Conservation (phyloP, 1,284 basidiomycete genomes). For the Cryptococcus sp. region DNA sequence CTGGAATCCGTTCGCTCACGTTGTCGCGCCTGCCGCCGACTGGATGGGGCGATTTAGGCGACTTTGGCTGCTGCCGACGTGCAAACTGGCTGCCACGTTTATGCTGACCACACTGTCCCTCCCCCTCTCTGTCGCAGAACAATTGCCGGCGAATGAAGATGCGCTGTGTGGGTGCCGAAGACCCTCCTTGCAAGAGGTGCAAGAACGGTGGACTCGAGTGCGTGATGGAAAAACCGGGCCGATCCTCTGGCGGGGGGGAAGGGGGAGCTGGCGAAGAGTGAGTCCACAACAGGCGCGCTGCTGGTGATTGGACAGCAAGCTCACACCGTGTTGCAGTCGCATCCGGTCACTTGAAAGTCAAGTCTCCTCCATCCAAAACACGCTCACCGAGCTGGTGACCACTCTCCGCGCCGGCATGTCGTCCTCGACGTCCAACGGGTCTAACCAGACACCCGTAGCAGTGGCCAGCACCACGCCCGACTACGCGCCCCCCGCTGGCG, state of each 20-base stretch:
- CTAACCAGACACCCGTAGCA: slow-evolving; percentile 23
- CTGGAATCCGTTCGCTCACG: background rate
- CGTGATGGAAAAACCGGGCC: slow-evolving; percentile 85
- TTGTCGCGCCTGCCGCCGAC: background rate
- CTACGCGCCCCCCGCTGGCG: slow-evolving; percentile 9
- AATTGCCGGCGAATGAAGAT: slow-evolving; percentile 56
- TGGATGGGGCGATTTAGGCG: background rate
- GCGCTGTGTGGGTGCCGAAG: slow-evolving; percentile 68
- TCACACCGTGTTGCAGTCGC: slow-evolving; percentile 57
- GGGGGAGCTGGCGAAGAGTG: slow-evolving; percentile 55
- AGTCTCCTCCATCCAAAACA: slow-evolving; percentile 75
- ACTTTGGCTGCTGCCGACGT: background rate
- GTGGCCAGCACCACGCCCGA: slow-evolving; percentile 21
- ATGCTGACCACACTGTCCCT: background rate
- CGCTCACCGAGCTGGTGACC: slow-evolving; percentile 70
- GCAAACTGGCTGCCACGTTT: background rate
- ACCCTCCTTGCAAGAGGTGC: slow-evolving; percentile 88
- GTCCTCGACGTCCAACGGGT: slow-evolving; percentile 23
- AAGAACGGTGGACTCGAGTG: slow-evolving; percentile 80
- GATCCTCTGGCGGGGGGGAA: slow-evolving; percentile 67
- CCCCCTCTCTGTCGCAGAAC: slow-evolving; percentile 28
- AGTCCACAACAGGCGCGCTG: background rate
- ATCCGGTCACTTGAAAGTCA: slow-evolving; percentile 80
- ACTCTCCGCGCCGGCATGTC: slow-evolving; percentile 39
- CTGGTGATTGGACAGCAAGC: no score